A percentile compares a stretch with the other conserved stretches of the same genome.
Conservation (phyloP, 371 early-diverging fungal genomes). For the Rhizopus stolonifer region DNA sequence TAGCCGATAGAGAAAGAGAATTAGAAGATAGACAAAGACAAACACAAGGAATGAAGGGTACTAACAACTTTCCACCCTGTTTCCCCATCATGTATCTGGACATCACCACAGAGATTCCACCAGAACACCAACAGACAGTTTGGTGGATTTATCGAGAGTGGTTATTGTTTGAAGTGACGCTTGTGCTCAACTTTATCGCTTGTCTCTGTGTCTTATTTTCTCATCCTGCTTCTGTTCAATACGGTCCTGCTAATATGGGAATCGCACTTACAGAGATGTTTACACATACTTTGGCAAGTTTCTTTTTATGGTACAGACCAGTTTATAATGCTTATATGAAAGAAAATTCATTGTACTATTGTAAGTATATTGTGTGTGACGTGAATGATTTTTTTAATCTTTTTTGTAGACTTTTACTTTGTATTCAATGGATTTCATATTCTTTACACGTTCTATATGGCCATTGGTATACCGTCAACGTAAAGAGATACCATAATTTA, state of each 20-base stretch:
- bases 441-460: slow-evolving; percentile 80
- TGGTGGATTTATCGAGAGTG: slow-evolving; percentile 74
- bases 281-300: slow-evolving; percentile 74
- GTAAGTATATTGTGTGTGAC: slow-evolving; percentile 37
- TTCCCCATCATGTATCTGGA: slow-evolving; percentile 83
- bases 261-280: slow-evolving; percentile 77
- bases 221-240: slow-evolving; percentile 63
- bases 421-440: slow-evolving; percentile 87
- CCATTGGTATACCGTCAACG: slow-evolving; percentile 78
- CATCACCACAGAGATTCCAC: slow-evolving; percentile 74
- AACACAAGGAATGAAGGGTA: slow-evolving; percentile 38
- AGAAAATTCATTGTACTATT: slow-evolving; percentile 83
- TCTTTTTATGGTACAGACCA: slow-evolving; percentile 89
- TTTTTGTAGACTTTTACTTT: slow-evolving; percentile 74
- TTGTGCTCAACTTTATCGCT: slow-evolving; percentile 77
- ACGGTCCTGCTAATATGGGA: slow-evolving; percentile 76
- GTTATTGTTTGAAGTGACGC: slow-evolving; percentile 72
- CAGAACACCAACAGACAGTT: slow-evolving; percentile 61
- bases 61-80: slow-evolving; percentile 85
- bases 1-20: slow-evolving; percentile 66
- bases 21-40: slow-evolving; percentile 38
- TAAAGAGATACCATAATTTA: no score
- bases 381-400: background rate
- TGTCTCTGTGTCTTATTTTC: slow-evolving; percentile 72
- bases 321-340: slow-evolving; percentile 89